Evolutionary conservation across 2,329 filamentous ascomycete species (phyloP), one percentile per base, ranked within the genome.

Genomic region (Penicillium italicum): DNA sequence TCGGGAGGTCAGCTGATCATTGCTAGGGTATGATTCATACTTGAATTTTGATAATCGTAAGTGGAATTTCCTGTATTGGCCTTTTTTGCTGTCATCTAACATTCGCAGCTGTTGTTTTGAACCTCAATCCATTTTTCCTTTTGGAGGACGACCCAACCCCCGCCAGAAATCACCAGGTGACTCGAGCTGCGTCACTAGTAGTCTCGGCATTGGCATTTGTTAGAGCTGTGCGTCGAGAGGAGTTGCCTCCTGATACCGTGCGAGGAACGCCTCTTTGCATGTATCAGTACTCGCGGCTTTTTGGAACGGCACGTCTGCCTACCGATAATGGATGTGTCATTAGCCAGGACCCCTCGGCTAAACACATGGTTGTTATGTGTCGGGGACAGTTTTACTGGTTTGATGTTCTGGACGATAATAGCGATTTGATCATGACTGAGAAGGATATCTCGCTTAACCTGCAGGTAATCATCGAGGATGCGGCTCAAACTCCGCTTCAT

Each of bases 331-430:
- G 94, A 5, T 99, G 94, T 71, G 89, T 96, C 65, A 97, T 99
- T 67, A 91, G 92, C 61, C 92, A 97, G 71, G 92, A 97, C 67
- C 89, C 91, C 0, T 84, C 87, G n/a, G 90, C 93, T 4, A 96
- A 91, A 76, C 94, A 99, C 72, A 80, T 99, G 36, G 89, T 97
- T 10, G 91, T 97, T 41, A 82, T 97, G 75, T 96, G 91, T 69
- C 90, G 93, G 62, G 94, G 94, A 1, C 94, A 99, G 64, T 92
- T 97, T 68, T 99, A 99, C 75, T 97, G 93, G 93, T 99, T 99
- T 66, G 94, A 99, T 72, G 92, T 97, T 2, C 79, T 99, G 18
- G 94, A 99, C 65, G 88, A 93, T 63, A 96, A 96, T 73, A 89
- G 89, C 7, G 94, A 99, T 72, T 78, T 96, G 53, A 96, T 99